Conservation (phyloP, 495 filamentous ascomycete species). For the Talaromyces proteolyticus region DNA sequence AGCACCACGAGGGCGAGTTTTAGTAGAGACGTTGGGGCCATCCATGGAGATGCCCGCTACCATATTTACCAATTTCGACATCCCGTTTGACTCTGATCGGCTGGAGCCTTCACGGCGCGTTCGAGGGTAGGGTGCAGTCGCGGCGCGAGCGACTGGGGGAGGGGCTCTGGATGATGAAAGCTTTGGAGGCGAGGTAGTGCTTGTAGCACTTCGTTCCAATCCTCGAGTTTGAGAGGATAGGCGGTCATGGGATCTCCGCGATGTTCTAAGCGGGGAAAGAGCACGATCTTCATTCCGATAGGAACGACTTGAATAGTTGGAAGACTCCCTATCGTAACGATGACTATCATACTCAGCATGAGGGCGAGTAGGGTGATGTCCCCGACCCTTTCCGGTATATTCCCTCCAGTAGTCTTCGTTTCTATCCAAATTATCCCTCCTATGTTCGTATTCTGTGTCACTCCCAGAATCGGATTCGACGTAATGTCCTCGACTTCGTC, state of each 20-base stretch:
- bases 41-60: constrained; percentile 17
- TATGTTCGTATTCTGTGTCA: constrained; percentile 19
- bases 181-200: constrained; percentile 2
- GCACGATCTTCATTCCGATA: neutral
- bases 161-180: constrained; percentile 2
- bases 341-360: neutral
- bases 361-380: neutral
- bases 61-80: constrained; percentile 16
- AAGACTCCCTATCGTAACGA: neutral
- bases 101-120: constrained; percentile 11
- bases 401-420: too few relatives aligned
- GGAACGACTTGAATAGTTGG: neutral
- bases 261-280: neutral
- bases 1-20: constrained; percentile 23
- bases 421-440: too few relatives aligned
- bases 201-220: neutral
- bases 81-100: constrained; percentile 28
- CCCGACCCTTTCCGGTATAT: neutral
- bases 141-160: constrained; percentile 1
- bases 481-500: neutral
- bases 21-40: constrained; percentile 17
- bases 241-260: constrained; percentile 1
- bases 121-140: constrained; percentile 4
- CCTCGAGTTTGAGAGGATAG: neutral
- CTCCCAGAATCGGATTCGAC: constrained; percentile 9